Evolutionary conservation across 2,329 filamentous ascomycete species (phyloP), one percentile per base, ranked within the genome.

Genomic region (Emmonsiellopsis sp.): DNA sequence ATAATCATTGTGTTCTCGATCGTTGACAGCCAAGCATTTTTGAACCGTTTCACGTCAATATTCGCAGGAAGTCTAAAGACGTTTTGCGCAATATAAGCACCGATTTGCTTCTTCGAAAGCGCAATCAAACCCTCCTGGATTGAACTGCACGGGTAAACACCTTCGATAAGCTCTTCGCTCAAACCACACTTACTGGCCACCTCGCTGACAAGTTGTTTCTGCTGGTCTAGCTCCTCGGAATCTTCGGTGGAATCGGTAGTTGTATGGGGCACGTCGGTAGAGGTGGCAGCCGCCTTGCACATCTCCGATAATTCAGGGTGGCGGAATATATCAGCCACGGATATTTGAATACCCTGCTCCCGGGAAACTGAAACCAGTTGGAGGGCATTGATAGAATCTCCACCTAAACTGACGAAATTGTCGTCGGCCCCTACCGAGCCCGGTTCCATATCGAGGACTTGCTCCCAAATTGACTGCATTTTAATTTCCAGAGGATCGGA

Each of bases 1-100:
- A 95, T 70, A 34, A 94, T 91, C 1, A 79, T 80, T 64, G 95
- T 89, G 26, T 89, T 77, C 26, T 67, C 57, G 2, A 80, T 69
- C 72, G 90, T 80, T 1, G 67, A 62, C 2, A 70, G 58, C 88
- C 89, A 95, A 51, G 80, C 79, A 0, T 62, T 40, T 57, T 73
- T 74, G 48, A 95, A 73, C 1, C 62, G 68, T 1, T 69, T 59
- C 0, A 79, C 54, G 32, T 82, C 68, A 1, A 76, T 73, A 5
- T 68, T 70, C 6, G 93, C 64, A 4, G 77, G 73, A 55, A 95
- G 79, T 0, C 85, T 67, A 53, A 87, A 81, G 46, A 79, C 80
- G 64, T 94, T 95, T 62, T 79, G 82, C 64, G 56, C 44, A 10
- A 45, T 41, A 57, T 57, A 61, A 95, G 95, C 1, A 82, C 75